Evolutionary conservation across 352 stramenopile genomes (phyloP), one percentile per base, ranked within the genome.

Genomic region (Aphanomyces stellatus): DNA sequence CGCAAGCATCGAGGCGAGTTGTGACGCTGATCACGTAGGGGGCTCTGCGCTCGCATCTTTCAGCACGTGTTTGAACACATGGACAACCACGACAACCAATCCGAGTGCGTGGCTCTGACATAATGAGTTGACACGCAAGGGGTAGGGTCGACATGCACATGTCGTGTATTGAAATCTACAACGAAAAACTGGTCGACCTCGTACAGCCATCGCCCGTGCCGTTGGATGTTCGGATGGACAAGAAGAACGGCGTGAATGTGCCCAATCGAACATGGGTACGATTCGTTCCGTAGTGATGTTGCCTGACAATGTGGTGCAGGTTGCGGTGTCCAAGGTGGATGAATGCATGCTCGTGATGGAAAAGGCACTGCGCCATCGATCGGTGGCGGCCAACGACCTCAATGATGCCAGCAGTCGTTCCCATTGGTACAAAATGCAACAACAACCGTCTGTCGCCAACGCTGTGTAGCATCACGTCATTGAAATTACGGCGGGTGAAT

Each of bases 161-260:
- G 7, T 67, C 60, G 8, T 17, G n/a, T n/a, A 81, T 95, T 24
- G 82, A 95, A 71, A 80, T 95, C 55, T 92, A 95, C 73, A 95
- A 95, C 63, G 86, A 95, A 64, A 85, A 95, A 53, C 78, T 93
- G 51, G 88, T 86, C 37, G 86, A 95, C 46, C 65, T 95, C 22
- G 65, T 95, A 2, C 24, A 73, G 13, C 22, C 48, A 51, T 31
- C 37, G 40, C 22, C 63, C 37, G 30, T 51, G 28, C 27, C 28
- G 15, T 31, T 67, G n/a, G 60, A 67, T 0, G 34, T 67, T 15
- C 49, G 34, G 10, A 19, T 67, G 15, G 60, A 67, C 49, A 67
- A 67, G 34, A 67, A 67, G 27, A 19, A n/a, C 11, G 60, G 60
- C 22, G 60, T 67, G n/a, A 57, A 25, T 22, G 60, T 67, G 19